Evolutionary conservation across 129 eudicot genomes (phyloP).

Genomic region (sunflower (Helianthus annuus)): DNA sequence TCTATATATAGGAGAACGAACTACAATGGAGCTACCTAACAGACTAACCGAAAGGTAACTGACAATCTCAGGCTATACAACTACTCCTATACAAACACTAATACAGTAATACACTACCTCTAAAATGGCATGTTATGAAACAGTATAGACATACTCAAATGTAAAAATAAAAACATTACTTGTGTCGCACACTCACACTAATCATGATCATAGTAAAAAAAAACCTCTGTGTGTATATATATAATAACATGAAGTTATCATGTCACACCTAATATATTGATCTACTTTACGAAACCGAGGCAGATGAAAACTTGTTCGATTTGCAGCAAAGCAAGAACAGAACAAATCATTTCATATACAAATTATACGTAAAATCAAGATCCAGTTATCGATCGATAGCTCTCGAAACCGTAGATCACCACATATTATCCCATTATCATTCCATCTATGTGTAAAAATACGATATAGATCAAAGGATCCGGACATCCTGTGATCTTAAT

Average conservation of each 20-base stretch:
- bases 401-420: slow-evolving; percentile 13
- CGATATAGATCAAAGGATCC: not conserved
- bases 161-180: not conserved
- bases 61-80: too few species aligned
- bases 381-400: slow-evolving; percentile 8
- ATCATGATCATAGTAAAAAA: not conserved
- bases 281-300: not conserved
- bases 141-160: not conserved
- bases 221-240: not conserved
- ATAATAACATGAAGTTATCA: not conserved
- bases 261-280: slow-evolving; percentile 9
- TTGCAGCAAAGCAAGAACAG: slow-evolving; percentile 2
- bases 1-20: too few species aligned
- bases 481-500: not conserved
- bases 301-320: slow-evolving; percentile 5
- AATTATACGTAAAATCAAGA: slow-evolving; percentile 12
- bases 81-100: too few species aligned
- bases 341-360: slow-evolving; percentile 18
- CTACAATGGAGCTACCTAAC: too few species aligned
- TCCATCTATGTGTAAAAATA: not conserved
- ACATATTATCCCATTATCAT: not conserved
- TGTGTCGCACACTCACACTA: not conserved
- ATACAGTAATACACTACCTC: not conserved
- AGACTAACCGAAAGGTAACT: too few species aligned
- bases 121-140: not conserved